Base-by-base conservation (phyloP, 768 basidiomycete species). In the Boletus rubroflammeus region DNA sequence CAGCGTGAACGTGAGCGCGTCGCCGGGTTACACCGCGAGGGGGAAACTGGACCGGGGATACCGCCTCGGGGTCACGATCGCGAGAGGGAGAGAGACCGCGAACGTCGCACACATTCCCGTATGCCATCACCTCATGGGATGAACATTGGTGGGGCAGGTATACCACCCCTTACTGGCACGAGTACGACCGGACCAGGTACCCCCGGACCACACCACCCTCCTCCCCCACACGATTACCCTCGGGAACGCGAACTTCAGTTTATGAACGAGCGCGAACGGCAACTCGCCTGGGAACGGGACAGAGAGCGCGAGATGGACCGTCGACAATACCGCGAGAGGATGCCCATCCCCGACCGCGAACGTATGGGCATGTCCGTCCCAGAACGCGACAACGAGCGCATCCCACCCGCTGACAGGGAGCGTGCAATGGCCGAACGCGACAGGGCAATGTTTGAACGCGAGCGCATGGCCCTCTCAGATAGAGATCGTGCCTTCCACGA, bases 81-180 rank as follows among this genome's bases (percentile, higher is more conserved):
- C 47, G 68, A 70, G 25, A 56, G 66, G 43, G 68, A 69, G 40
- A 59, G 63, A 55, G 67, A 68, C n/a, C 67, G 67, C 35, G 67
- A 69, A 51, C 65, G 68, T 21, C 67, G 64, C 25, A 47, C 59
- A 35, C 60, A 60, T 41, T 62, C 68, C 1, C 60, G 68, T n/a
- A 43, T 70, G 15, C 60, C 64, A 7, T 69, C 67, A 11, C 67
- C 67, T 29, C 66, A 58, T 35, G 57, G 53, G 23, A 56, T 56
- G 50, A 52, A 36, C 35, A 50, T 61, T 0, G 51, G 50, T 7
- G 56, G 55, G 0, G 26, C 54, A 1, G 44, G 60, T 8, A 50
- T 53, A 44, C 58, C 61, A 14, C 63, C 54, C 14, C 47, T 50
- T 47, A 0, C 50, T 0, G 35, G 40, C 19, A n/a, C 50, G 14